Conservation (phyloP, 345 rosid species). For the Eucalyptus caleyi region DNA sequence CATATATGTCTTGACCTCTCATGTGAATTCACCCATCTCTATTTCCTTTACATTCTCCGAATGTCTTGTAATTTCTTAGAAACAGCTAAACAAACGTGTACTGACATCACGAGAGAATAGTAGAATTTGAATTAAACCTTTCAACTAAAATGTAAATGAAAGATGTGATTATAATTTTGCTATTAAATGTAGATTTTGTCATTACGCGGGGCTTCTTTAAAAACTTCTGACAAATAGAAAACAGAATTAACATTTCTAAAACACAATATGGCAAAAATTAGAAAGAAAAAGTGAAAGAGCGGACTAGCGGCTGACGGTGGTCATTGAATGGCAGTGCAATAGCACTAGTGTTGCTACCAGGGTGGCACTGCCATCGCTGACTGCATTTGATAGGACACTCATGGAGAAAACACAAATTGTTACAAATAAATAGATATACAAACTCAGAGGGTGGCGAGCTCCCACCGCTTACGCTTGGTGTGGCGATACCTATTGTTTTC, state of each 20-base stretch:
- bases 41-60: too few relatives aligned
- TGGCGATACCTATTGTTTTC: neutral
- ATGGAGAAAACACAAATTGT: neutral
- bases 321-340: neutral
- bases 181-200: neutral
- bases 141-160: neutral
- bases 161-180: neutral
- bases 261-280: neutral
- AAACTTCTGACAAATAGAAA: neutral
- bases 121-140: neutral
- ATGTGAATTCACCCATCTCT: too few relatives aligned
- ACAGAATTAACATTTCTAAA: neutral
- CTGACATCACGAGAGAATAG: too few relatives aligned
- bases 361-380: neutral
- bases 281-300: neutral
- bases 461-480: neutral
- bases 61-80: too few relatives aligned
- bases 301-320: neutral
- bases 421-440: too few relatives aligned
- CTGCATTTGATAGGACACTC: neutral
- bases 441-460: neutral
- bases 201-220: neutral
- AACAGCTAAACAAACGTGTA: too few relatives aligned
- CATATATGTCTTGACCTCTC: too few relatives aligned
- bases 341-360: neutral